phyloP scores from a whole-genome alignment of 345 rosid species.

The Hypericum androsaemum region DNA sequence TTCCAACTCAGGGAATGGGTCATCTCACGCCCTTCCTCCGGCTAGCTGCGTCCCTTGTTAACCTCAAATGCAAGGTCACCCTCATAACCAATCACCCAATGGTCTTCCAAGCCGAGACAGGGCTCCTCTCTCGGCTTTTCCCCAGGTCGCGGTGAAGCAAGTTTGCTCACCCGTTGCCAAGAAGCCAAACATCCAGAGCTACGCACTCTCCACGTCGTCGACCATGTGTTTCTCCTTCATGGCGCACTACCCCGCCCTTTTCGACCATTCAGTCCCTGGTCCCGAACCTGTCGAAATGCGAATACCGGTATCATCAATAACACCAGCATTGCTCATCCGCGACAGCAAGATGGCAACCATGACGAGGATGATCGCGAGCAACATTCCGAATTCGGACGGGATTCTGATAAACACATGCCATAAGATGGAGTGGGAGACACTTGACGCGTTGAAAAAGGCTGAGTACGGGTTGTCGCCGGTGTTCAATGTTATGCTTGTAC shows the following conservation, averaged over 20 bases:
- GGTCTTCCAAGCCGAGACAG: conserved; percentile 28
- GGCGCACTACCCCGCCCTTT: conserved; percentile 1
- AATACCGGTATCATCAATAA: too few species aligned
- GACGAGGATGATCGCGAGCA: conserved; percentile 5
- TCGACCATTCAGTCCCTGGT: conserved; percentile 4
- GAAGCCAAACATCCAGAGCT: conserved; percentile 18
- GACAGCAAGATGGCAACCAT: conserved; percentile 7
- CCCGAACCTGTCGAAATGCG: conserved; percentile 17
- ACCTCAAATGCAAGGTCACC: conserved; percentile 26
- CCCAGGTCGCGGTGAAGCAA: conserved; percentile 19
- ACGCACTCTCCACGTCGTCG: conserved; percentile 19
- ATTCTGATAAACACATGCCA: conserved; percentile 32
- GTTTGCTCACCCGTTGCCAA: conserved; percentile 20
- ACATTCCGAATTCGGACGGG: conserved; percentile 14
- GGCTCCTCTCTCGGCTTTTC: conserved; percentile 19
- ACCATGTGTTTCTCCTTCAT: conserved; percentile 20
- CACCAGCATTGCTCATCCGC: conserved; percentile 17
- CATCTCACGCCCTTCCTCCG: conserved; percentile 41
- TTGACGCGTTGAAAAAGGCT: conserved; percentile 10
- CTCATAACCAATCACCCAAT: conserved; percentile 28
- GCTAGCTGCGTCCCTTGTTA: conserved; percentile 23
- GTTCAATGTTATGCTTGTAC: conserved; percentile 21
- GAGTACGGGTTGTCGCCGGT: conserved; percentile 18
- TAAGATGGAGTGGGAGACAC: conserved; percentile 20
- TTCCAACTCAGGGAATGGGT: conserved; percentile 38